Evolutionary conservation across 192 early-diverging fungal genomes (phyloP), one percentile per base, ranked within the genome.

Genomic region (Coemansia sp.): DNA sequence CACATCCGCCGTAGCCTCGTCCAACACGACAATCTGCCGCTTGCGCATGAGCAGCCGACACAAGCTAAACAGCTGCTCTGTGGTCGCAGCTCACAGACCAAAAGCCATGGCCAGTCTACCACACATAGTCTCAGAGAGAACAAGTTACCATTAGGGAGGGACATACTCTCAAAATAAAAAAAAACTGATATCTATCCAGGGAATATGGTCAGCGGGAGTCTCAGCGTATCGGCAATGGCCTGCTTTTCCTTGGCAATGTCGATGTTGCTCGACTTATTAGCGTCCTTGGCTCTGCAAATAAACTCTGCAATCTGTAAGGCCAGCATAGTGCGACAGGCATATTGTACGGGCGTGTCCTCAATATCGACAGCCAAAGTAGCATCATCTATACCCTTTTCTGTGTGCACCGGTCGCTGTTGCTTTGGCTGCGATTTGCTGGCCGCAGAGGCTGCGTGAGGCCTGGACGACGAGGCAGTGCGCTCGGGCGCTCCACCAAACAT

Each of bases 341-440:
- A 76, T 47, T 82, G 79, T 20, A 82, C 74, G 17, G 79, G 79
- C 17, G 79, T 82, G n/a, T 82, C 79, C 58, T 82, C 79, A 42
- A 82, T 81, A 11, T 75, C 79, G 29, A 81, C 73, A 6, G 67
- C 73, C 38, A 76, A 42, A 25, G 70, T 22, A 12, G 67, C 37
- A 12, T 71, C 73, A 12, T 60, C 65, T 1, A 31, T 15, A 15
- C n/a, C 12, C 39, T 22, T 4, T 43, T 41, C 41, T 35, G 31
- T 1, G 5, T 1, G 9, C n/a, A 17, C 3, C 15, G 14, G 49
- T 19, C 38, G 62, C 63, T 56, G 35, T 38, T 68, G 58, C 6
- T 41, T 14, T 46, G n/a, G 22, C 53, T 31, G 51, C 27, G 27
- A 5, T 17, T 8, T 14, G 14, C 27, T 54, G 5, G 22, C 6